Percentiles rank a stretch among this genome's conserved stretches.
Evolutionary conservation across 75 land plant genomes (phyloP).

Genomic region (Cryptomeria japonica): DNA sequence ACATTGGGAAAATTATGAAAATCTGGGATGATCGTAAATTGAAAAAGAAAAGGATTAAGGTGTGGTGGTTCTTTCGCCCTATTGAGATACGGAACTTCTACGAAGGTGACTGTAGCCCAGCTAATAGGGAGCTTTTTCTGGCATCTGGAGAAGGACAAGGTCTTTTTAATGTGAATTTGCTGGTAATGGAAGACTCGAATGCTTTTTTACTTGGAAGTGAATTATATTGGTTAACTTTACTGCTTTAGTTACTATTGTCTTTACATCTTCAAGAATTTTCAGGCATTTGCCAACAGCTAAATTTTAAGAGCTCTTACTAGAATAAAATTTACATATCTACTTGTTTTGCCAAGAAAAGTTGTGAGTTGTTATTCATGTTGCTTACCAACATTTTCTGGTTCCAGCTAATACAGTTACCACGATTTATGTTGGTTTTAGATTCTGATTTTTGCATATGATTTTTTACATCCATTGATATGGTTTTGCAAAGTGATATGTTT

Average conservation of each 20-base stretch:
- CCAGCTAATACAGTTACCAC: background rate
- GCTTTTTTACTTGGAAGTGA: background rate
- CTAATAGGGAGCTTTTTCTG: constrained; percentile 70
- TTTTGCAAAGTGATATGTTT: background rate
- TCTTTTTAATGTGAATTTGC: constrained; percentile 60
- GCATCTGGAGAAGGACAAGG: constrained; percentile 77
- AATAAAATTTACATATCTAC: background rate
- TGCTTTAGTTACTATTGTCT: background rate
- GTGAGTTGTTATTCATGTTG: background rate
- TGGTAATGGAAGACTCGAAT: constrained; percentile 50
- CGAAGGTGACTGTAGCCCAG: constrained; percentile 13
- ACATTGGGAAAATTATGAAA: constrained; percentile 69
- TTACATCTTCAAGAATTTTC: background rate
- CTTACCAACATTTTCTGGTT: background rate
- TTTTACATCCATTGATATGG: background rate
- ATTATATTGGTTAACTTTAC: background rate
- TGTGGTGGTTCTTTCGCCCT: constrained; percentile 71
- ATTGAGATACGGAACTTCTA: constrained; percentile 41
- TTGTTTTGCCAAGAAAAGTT: background rate
- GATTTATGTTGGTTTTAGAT: background rate
- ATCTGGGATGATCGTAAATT: constrained; percentile 46
- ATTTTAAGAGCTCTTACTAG: too few species aligned
- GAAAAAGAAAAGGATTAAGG: constrained; percentile 44
- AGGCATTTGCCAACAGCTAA: background rate
- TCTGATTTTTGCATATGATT: too few species aligned